Base-by-base conservation (phyloP, 768 basidiomycete genomes). In the Tricholoma terreum region DNA sequence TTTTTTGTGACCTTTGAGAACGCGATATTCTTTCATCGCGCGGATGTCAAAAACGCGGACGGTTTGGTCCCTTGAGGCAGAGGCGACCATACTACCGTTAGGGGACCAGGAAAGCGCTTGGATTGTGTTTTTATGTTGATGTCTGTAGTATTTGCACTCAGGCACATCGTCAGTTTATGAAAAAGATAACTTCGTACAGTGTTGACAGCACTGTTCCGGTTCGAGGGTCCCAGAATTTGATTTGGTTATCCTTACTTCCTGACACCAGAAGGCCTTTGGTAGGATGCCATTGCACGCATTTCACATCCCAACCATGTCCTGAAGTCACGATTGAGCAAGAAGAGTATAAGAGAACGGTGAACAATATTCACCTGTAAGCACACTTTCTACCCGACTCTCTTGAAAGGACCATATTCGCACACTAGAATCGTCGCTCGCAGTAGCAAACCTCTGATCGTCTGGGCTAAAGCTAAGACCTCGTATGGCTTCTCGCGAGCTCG, bases 271-370 rank as follows among this genome's bases (percentile, higher is more conserved):
- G 78, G 9, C 96, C 96, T 73, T 98, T 98, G 0, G 90, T 92
- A 4, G 94, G 94, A 74, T 99, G 97, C 97, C 97, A 99, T 75
- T 98, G 90, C 1, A 98, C 94, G 58, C 94, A 97, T 68, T 95
- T 91, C 19, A 99, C 97, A 65, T 99, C 97, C 94, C 95, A 98
- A 4, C 95, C 94, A 65, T 98, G 96, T n/a, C 94, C 94, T 94
- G 52, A 11, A 45, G 3, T 14, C n/a, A 42, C 4, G 2, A n/a
- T 15, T 54, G 24, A 36, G 15, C 17, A 36, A 42, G 19, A 10
- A 12, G n/a, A 30, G 11, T 33, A 8, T 15, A 17, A 10, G 3
- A 3, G 14, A 5, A 17, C n/a, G 12, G 35, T 6, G 40, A 45
- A 75, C 27, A 49, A 31, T 17, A 4, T 31, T 42, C 58, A 87